These are phyloP conservation scores for Harringtonia aguacate DNA, from an alignment of 2,329 filamentous ascomycete species.

Conservation along the genomic window DNA sequence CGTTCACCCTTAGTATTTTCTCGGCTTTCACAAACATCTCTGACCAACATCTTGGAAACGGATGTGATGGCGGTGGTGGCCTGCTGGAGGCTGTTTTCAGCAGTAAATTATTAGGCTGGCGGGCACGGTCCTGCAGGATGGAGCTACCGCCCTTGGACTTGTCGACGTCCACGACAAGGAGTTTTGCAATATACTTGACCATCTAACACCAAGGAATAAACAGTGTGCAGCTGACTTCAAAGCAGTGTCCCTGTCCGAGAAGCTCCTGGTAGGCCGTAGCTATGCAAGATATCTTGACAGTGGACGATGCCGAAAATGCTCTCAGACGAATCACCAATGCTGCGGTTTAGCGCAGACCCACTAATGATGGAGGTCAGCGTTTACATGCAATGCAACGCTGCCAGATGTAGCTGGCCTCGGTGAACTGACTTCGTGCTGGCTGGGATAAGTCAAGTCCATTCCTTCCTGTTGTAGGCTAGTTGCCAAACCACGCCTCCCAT, in stretches of 20 bases:
- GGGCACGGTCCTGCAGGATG: conserved; percentile 51
- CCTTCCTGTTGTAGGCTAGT: conserved; percentile 51
- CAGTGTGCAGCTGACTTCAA: conserved; percentile 53
- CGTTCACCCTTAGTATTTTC: too few species aligned
- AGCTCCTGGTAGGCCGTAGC: too few species aligned
- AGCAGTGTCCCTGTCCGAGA: too few species aligned
- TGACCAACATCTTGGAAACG: conserved; percentile 42
- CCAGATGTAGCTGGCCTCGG: neutral
- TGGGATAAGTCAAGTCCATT: conserved; percentile 56
- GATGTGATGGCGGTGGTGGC: conserved; percentile 50
- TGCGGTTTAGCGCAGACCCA: conserved; percentile 53
- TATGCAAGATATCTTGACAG: conserved; percentile 57
- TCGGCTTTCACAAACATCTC: too few species aligned
- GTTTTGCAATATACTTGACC: conserved; percentile 35
- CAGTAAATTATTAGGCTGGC: conserved; percentile 56
- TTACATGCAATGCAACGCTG: conserved; percentile 38
- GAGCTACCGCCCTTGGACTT: conserved; percentile 58
- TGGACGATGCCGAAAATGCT: conserved; percentile 60
- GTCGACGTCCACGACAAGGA: conserved; percentile 66
- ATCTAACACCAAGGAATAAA: conserved; percentile 56
- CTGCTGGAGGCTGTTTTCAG: conserved; percentile 46
- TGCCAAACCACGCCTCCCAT: conserved; percentile 61
- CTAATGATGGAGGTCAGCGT: conserved; percentile 60
- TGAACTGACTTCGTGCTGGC: conserved; percentile 25
- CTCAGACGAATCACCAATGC: conserved; percentile 52